Evolutionary conservation across 768 basidiomycete species (phyloP).

Genomic region (Trametes villosa): DNA sequence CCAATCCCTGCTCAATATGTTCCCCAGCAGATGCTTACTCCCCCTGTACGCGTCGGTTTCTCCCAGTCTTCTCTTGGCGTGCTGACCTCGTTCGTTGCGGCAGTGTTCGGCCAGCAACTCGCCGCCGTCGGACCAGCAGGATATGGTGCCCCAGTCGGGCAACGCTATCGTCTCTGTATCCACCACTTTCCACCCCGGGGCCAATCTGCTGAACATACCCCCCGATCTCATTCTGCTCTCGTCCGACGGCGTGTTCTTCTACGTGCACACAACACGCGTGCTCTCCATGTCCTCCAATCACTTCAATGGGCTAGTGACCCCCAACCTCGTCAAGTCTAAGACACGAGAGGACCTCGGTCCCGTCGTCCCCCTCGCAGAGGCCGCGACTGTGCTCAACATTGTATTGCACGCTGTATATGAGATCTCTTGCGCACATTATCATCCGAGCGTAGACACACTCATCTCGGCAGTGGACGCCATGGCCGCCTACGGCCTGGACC

Average conservation of each 20-base stretch:
- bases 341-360: conserved; percentile 46
- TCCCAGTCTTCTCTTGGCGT: not conserved
- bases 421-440: conserved; percentile 74
- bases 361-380: conserved; percentile 63
- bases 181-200: conserved; percentile 79
- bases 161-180: conserved; percentile 70
- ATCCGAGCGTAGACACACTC: conserved; percentile 65
- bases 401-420: conserved; percentile 75
- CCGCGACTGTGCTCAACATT: conserved; percentile 68
- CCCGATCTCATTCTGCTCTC: conserved; percentile 72
- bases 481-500: conserved; percentile 60
- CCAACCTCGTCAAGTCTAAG: conserved; percentile 39
- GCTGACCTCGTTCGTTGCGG: not conserved
- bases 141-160: not conserved
- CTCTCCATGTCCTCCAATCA: conserved; percentile 63
- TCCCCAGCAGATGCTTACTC: conserved; percentile 26
- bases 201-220: conserved; percentile 54
- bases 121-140: conserved; percentile 12
- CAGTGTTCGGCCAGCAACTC: conserved; percentile 24
- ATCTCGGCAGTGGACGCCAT: conserved; percentile 59
- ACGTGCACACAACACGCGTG: conserved; percentile 67
- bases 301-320: conserved; percentile 63
- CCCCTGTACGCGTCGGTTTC: conserved; percentile 27
- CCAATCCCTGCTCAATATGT: not conserved
- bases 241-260: conserved; percentile 83